Evolutionary conservation across 78 protist genomes (phyloP).

Genomic region (Dictyostelium capitatum): DNA sequence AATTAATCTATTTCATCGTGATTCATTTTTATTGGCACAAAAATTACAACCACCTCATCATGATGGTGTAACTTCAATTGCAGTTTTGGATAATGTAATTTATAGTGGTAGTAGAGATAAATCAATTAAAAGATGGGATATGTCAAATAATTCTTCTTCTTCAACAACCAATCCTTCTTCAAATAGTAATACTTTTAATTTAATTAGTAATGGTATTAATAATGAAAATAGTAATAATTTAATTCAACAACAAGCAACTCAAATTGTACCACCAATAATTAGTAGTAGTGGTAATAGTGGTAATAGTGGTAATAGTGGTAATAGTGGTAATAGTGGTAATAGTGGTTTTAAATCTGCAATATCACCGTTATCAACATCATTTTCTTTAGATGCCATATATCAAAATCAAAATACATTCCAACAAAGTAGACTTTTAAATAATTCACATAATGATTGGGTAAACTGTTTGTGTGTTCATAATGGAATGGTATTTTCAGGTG

Average conservation of each 20-base stretch:
- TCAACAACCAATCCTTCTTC: background rate
- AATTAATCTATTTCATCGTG: conserved; percentile 45
- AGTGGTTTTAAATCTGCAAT: background rate
- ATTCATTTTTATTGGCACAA: conserved; percentile 54
- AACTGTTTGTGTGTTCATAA: conserved; percentile 35
- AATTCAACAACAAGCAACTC: conserved; percentile 8
- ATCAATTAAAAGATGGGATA: conserved; percentile 70
- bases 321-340: background rate
- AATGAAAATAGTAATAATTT: too few relatives aligned
- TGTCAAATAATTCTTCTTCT: background rate
- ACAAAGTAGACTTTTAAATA: conserved; percentile 39
- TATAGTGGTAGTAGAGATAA: conserved; percentile 57
- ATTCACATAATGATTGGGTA: conserved; percentile 64
- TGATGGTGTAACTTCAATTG: conserved; percentile 62
- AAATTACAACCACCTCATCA: conserved; percentile 60
- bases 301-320: background rate
- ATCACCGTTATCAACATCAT: background rate
- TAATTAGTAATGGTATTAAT: background rate
- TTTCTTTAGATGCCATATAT: background rate
- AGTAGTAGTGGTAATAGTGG: background rate
- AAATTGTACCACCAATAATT: background rate
- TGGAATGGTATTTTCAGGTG: conserved; percentile 48
- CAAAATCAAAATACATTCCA: conserved; percentile 5
- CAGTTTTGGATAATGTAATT: conserved; percentile 35
- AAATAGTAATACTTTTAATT: background rate